Evolutionary conservation across 768 basidiomycete genomes (phyloP).

Genomic region (Russula earlei): DNA sequence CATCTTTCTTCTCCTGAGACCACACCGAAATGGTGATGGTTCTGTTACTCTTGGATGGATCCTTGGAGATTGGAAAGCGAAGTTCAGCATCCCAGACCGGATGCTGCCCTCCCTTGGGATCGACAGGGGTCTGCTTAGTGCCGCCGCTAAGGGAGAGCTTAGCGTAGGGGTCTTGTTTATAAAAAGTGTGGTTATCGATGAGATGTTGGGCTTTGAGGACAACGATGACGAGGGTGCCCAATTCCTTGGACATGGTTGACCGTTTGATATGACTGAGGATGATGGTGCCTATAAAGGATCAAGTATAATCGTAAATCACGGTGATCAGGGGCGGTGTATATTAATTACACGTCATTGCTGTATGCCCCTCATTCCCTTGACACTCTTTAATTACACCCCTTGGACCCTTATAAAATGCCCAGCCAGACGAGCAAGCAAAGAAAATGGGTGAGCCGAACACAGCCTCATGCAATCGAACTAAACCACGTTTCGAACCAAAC

Average conservation of each 20-base stretch:
- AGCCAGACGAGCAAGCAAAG: too few relatives aligned
- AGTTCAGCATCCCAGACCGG: conserved; percentile 91
- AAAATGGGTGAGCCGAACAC: too few relatives aligned
- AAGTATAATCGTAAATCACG: neutral
- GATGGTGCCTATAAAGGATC: neutral
- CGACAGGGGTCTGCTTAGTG: conserved; percentile 60
- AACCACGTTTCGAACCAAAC: too few relatives aligned
- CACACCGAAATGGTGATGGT: conserved; percentile 69
- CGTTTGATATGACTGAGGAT: too few relatives aligned
- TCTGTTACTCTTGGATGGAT: conserved; percentile 43
- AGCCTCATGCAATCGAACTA: too few relatives aligned
- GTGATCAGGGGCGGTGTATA: too few relatives aligned
- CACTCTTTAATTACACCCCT: too few relatives aligned
- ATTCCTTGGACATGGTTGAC: conserved; percentile 19
- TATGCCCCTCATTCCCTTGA: too few relatives aligned
- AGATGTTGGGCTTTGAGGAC: conserved; percentile 80
- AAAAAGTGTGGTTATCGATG: conserved; percentile 72
- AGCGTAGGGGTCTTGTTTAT: conserved; percentile 87
- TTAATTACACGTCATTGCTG: too few relatives aligned
- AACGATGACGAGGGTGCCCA: conserved; percentile 80
- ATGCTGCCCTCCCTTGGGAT: conserved; percentile 84
- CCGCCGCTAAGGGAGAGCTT: conserved; percentile 49
- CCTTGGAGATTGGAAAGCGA: conserved; percentile 61
- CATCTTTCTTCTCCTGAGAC: conserved; percentile 69
- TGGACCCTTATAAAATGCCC: too few relatives aligned